Conservation (phyloP, 2,329 filamentous ascomycete species). For the Colletotrichum liriopes region DNA sequence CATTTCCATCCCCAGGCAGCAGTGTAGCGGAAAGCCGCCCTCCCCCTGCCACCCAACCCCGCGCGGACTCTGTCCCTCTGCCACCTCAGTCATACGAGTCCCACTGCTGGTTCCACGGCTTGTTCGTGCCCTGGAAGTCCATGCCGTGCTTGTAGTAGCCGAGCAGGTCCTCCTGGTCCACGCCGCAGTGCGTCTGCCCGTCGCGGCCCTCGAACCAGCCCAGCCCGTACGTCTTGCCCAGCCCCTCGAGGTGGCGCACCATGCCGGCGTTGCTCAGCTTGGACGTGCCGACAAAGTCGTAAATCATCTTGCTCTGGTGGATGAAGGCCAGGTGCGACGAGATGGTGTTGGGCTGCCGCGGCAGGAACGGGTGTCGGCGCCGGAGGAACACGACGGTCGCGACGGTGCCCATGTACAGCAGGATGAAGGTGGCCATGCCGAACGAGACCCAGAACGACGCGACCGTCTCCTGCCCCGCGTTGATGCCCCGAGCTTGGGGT, state of each 20-base stretch:
- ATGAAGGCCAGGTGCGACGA: conserved; percentile 83
- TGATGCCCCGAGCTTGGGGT: conserved; percentile 51
- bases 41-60: neutral
- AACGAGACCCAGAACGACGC: conserved; percentile 79
- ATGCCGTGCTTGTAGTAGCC: conserved; percentile 77
- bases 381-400: conserved; percentile 73
- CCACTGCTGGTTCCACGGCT: conserved; percentile 66
- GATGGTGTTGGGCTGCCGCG: conserved; percentile 85
- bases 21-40: neutral
- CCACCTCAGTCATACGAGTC: conserved; percentile 47
- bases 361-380: conserved; percentile 79
- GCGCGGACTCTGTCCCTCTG: neutral
- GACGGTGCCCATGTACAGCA: conserved; percentile 75
- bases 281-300: conserved; percentile 80
- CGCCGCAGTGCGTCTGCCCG: conserved; percentile 80
- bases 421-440: conserved; percentile 72
- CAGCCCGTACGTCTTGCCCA: conserved; percentile 80
- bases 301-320: conserved; percentile 85
- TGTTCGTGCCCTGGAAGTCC: conserved; percentile 63
- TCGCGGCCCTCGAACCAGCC: conserved; percentile 85
- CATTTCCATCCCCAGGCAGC: conserved; percentile 5
- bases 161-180: conserved; percentile 82
- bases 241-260: conserved; percentile 70
- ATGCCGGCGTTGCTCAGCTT: conserved; percentile 74
- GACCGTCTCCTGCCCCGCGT: conserved; percentile 72